Percentiles rank a stretch among this genome's conserved stretches.
These are phyloP conservation scores for Crithidia brevicula DNA, from an alignment of 208 protist genomes.

Conservation along the genomic window DNA sequence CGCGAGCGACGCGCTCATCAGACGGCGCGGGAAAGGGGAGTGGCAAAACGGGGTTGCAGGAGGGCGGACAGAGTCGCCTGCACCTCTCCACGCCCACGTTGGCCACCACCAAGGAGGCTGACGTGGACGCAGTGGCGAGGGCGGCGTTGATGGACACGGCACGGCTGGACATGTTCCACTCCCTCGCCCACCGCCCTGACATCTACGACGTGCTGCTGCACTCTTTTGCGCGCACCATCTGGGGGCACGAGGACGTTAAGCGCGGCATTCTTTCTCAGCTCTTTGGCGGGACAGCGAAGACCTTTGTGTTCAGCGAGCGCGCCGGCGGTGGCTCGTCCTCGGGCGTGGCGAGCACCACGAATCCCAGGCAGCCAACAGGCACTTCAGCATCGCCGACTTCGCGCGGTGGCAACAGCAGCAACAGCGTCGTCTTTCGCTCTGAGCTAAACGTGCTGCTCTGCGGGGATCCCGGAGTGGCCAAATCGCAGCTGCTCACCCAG, in stretches of 20 bases:
- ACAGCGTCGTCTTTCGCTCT: constrained; percentile 82
- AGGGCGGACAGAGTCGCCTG: not conserved
- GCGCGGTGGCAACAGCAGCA: constrained; percentile 23
- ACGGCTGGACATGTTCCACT: constrained; percentile 77
- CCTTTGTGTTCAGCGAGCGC: constrained; percentile 69
- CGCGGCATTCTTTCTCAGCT: constrained; percentile 98
- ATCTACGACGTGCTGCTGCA: constrained; percentile 96
- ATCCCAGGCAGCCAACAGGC: no score
- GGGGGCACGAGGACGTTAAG: constrained; percentile 99
- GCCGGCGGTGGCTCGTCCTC: not conserved
- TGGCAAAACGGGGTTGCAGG: no score
- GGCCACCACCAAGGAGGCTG: constrained; percentile 18
- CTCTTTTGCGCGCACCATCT: constrained; percentile 98
- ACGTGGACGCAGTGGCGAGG: constrained; percentile 2
- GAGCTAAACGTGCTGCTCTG: constrained; percentile 99
- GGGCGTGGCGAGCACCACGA: not conserved
- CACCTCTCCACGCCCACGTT: constrained; percentile 18
- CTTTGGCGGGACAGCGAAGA: constrained; percentile 97
- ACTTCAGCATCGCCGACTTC: not conserved
- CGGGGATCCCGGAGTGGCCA: constrained; percentile 99
- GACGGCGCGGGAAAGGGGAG: not conserved
- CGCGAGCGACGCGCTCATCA: constrained; percentile 30
- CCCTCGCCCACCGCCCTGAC: constrained; percentile 82
- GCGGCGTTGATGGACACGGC: constrained; percentile 53
- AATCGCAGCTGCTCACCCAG: constrained; percentile 99